Conservation (phyloP, 2,329 filamentous ascomycete species). For the Epichloe uncinata region DNA sequence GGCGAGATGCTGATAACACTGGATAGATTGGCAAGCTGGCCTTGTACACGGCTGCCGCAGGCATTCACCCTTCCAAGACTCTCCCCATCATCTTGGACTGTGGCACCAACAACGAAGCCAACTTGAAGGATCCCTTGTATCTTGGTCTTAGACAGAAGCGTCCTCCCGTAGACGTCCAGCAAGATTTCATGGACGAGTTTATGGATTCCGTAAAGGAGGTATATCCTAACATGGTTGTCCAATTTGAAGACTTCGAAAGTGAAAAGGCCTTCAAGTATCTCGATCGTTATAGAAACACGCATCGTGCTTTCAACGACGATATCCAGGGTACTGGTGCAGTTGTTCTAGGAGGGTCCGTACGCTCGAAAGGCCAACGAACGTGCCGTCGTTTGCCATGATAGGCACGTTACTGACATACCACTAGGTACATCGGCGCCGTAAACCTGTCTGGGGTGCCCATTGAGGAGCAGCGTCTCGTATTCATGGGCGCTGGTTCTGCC, state of each 20-base stretch:
- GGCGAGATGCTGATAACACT: neutral
- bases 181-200: conserved; percentile 92
- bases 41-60: conserved; percentile 88
- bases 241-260: conserved; percentile 97
- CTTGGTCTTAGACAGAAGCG: conserved; percentile 80
- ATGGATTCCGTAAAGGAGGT: conserved; percentile 80
- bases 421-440: conserved; percentile 53
- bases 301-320: conserved; percentile 98
- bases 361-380: neutral
- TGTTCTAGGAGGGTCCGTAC: conserved; percentile 63
- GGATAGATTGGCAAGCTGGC: conserved; percentile 75
- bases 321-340: conserved; percentile 96
- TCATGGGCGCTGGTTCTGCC: conserved; percentile 89
- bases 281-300: conserved; percentile 72
- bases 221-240: conserved; percentile 56
- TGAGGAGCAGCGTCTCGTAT: conserved; percentile 86
- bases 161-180: conserved; percentile 62
- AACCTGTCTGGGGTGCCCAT: conserved; percentile 75
- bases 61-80: conserved; percentile 81
- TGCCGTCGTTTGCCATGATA: conserved; percentile 3
- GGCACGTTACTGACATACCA: conserved; percentile 41
- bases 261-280: conserved; percentile 82
- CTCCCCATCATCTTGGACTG: conserved; percentile 56
- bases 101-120: conserved; percentile 52
- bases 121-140: conserved; percentile 63